Evolutionary conservation across 495 filamentous ascomycete genomes (phyloP), one percentile per base, ranked within the genome.

Genomic region (Daldinia grandis): DNA sequence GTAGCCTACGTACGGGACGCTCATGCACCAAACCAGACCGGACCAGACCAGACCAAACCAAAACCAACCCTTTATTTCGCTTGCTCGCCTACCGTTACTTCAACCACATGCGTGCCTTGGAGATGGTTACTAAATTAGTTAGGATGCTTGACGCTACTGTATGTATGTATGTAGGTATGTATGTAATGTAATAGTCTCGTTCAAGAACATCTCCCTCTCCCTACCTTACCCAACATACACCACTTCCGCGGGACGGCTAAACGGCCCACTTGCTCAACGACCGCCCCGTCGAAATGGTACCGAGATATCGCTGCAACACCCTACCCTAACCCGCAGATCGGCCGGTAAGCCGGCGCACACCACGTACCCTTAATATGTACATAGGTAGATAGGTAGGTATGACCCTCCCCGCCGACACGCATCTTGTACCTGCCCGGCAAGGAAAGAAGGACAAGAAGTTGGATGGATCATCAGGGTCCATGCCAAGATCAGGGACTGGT

Each of bases 401-500:
- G 7, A n/a, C 40, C 40, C 40, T 44, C 40, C 6, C 38, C 40
- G 40, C 7, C 9, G 53, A 37, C 19, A 58, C 12, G 19, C 25
- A 2, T n/a, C 10, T 53, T 30, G 24, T n/a, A 28, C 49, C 21
- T 30, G 15, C 24, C 27, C 50, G 15, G 47, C n/a, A 64, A 38
- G 56, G 56, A 19, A 31, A 30, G 17, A 25, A 17, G 27, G 7
- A 42, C n/a, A 21, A 31, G 27, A 47, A 56, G 61, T 30, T 57
- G 15, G 37, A 31, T 25, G 49, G 64, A 72, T 72, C 56, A 68
- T 68, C 70, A 73, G 70, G 70, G 70, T 73, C 70, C 40, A 30
- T 65, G 64, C 70, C 64, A 68, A 73, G 64, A 73, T 50, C 55
- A 73, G 65, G 70, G 65, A 62, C 57, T 68, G 14, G 21, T 17